Percentiles rank a stretch among this genome's conserved stretches.
Conservation (phyloP, 345 rosid genomes). For the Pugionium dolabratum region DNA sequence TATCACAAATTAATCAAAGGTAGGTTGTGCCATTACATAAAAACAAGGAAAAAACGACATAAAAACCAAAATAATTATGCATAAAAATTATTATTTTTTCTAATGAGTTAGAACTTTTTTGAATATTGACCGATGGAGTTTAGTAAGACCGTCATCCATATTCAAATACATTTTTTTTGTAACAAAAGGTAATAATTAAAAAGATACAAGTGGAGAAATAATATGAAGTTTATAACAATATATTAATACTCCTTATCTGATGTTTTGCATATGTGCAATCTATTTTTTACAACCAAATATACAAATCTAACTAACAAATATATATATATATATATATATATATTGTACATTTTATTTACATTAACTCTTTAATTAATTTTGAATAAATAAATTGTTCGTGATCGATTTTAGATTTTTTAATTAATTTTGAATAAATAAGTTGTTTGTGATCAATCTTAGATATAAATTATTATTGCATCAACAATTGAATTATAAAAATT, state of each 20-base stretch:
- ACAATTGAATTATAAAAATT: no score
- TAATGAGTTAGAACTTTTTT: conserved; percentile 3
- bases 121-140: conserved; percentile 29
- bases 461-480: no score
- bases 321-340: neutral
- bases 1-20: no score
- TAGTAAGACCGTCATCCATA: conserved; percentile 24
- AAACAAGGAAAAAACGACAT: no score
- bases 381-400: neutral
- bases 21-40: no score
- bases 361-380: neutral
- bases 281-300: neutral
- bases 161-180: conserved; percentile 16
- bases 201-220: conserved; percentile 20
- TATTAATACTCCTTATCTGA: neutral
- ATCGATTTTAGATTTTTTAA: no score
- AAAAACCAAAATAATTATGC: no score
- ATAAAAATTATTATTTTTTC: neutral
- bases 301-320: neutral
- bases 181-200: conserved; percentile 4
- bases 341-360: neutral
- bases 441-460: no score
- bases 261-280: neutral
- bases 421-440: no score
- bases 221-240: conserved; percentile 15